These are phyloP conservation scores for Cercospora zeae-maydis DNA, from an alignment of 2,329 filamentous ascomycete species.

Conservation along the genomic window DNA sequence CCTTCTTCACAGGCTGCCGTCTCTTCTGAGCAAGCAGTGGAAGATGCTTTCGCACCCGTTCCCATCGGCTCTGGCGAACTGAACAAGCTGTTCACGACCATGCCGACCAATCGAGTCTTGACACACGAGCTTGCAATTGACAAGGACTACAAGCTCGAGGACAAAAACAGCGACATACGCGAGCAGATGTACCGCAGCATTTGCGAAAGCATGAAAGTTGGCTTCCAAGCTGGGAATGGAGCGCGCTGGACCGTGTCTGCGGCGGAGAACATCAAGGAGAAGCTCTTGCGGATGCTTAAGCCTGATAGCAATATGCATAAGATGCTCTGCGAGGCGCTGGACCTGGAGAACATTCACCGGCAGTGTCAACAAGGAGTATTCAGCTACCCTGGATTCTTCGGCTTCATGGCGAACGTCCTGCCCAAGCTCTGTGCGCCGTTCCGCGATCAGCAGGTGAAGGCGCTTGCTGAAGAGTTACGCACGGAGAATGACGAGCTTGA, in stretches of 20 bases:
- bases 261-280: slow-evolving; percentile 66
- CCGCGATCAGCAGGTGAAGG: slow-evolving; percentile 71
- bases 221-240: slow-evolving; percentile 61
- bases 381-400: slow-evolving; percentile 77
- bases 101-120: slow-evolving; percentile 70
- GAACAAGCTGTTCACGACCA: slow-evolving; percentile 54
- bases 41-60: slow-evolving; percentile 18
- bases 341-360: slow-evolving; percentile 65
- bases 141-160: slow-evolving; percentile 67
- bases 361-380: slow-evolving; percentile 70
- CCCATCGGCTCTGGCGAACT: slow-evolving; percentile 41
- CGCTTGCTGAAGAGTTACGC: slow-evolving; percentile 57
- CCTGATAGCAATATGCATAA: slow-evolving; percentile 69
- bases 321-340: slow-evolving; percentile 70
- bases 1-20: slow-evolving; percentile 18
- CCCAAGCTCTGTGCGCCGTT: slow-evolving; percentile 78
- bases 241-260: slow-evolving; percentile 67
- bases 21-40: slow-evolving; percentile 21
- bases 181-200: slow-evolving; percentile 58
- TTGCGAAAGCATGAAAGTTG: slow-evolving; percentile 59
- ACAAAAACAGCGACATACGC: slow-evolving; percentile 56
- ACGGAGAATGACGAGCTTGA: slow-evolving; percentile 45
- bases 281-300: slow-evolving; percentile 68
- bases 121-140: slow-evolving; percentile 79
- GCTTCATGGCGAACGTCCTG: slow-evolving; percentile 69